Base-by-base conservation (phyloP, 164 flowering plant genomes). In the Magnolia sinica region DNA sequence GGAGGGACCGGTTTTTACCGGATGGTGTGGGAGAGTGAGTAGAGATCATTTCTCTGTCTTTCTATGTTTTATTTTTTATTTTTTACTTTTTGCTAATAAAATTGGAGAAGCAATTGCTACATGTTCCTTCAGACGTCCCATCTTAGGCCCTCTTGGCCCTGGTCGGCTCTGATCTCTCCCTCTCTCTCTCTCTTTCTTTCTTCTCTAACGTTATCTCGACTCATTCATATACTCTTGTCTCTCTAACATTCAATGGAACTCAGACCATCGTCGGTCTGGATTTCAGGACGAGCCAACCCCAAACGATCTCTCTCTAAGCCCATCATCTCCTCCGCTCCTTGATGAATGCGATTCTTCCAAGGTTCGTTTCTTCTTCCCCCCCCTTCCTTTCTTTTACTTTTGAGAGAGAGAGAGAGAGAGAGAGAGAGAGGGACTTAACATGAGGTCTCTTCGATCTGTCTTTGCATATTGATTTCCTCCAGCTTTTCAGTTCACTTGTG, bases 71-170 rank as follows among this genome's bases (percentile, higher is more conserved):
- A 11, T 55, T 55, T 11, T 55, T 55, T 8, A 2, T 11, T 11
- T 8, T 11, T 16, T 55, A 11, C 18, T 55, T 55, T 55, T 16
- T 11, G 18, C 18, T 55, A 2, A 55, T 11, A 55, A 55, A 55
- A 55, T 2, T 55, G 18, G 61, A 55, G 18, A 55, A 55, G 72
- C 70, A 72, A 29, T 71, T 16, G 31, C 45, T 58, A 37, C 74
- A 75, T 52, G 69, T 76, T 76, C 76, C 58, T 75, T 81, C 76
- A 67, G 49, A 78, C 79, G 81, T 81, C 83, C 79, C 81, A 78
- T 81, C 81, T 68, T 55, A 1, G 68, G 75, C 69, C 58, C 65
- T 65, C 18, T 74, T 64, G 70, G 18, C 29, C 70, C 78, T 74
- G 75, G 55, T 37, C 59, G 64, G 29, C 49, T 11, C 31, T 59